phyloP scores from a whole-genome alignment of 192 early-diverging fungal genomes.

The Mortierella antarctica region DNA sequence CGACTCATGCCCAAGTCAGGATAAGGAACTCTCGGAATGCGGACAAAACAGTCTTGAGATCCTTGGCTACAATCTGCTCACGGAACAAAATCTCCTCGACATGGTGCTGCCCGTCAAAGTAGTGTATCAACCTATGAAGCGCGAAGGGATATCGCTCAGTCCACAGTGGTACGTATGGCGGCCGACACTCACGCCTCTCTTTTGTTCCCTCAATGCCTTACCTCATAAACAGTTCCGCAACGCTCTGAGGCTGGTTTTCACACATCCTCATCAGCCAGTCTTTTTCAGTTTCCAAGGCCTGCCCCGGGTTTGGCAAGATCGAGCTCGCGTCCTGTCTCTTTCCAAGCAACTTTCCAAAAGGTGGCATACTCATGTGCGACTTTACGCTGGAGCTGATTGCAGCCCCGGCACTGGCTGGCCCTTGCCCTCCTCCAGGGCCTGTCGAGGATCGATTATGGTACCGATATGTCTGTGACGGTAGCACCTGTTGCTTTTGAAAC shows the following conservation, averaged over 20 bases:
- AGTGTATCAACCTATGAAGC: slow-evolving; percentile 69
- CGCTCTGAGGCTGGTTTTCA: slow-evolving; percentile 64
- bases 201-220: slow-evolving; percentile 1
- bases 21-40: slow-evolving; percentile 47
- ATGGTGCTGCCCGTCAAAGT: slow-evolving; percentile 81
- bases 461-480: slow-evolving; percentile 45
- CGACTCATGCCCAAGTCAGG: slow-evolving; percentile 33
- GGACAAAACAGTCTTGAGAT: slow-evolving; percentile 44
- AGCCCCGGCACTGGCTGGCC: slow-evolving; percentile 6
- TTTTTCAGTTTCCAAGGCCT: slow-evolving; percentile 59
- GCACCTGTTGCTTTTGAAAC: slow-evolving; percentile 28
- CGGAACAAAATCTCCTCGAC: slow-evolving; percentile 79
- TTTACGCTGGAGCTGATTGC: slow-evolving; percentile 34
- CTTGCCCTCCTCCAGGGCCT: slow-evolving; percentile 27
- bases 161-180: too few species aligned
- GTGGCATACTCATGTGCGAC: slow-evolving; percentile 28
- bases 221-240: slow-evolving; percentile 67
- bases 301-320: slow-evolving; percentile 57
- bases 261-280: slow-evolving; percentile 65
- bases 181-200: too few species aligned
- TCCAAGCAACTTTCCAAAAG: slow-evolving; percentile 19
- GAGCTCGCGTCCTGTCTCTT: slow-evolving; percentile 46
- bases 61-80: slow-evolving; percentile 48
- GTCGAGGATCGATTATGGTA: slow-evolving; percentile 49
- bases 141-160: neutral